Evolutionary conservation across 169 alveolate species (phyloP), one percentile per base, ranked within the genome.

Genomic region (Cryptosporidium parvum): DNA sequence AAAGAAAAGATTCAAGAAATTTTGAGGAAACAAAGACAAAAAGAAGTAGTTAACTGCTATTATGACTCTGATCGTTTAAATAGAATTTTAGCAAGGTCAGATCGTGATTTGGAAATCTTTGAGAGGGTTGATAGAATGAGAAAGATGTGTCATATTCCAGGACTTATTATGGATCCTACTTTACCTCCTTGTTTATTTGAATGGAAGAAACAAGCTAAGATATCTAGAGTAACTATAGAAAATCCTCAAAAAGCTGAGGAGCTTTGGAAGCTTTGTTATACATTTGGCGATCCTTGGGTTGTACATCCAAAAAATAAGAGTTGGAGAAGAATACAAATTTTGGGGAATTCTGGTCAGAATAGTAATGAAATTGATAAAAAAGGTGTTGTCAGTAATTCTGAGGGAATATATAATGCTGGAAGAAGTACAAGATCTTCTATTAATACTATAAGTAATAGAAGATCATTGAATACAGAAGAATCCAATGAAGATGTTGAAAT

Each of bases 81-180:
- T 23, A 59, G 89, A 16, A 80, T 80, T 9, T 18, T 80, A 8
- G 89, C 89, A 14, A 80, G 89, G 35, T 80, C 89, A 14, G 80
- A 62, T 65, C 33, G 62, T 31, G 89, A 80, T 65, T 42, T 80
- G 26, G 89, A 80, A 62, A 80, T 80, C 33, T 80, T 80, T 65
- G 89, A 80, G 21, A 37, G 89, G 37, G 89, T 80, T 61, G 89
- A 80, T 45, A 51, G 89, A 26, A 62, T 80, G 75, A 80, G 89
- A 44, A 80, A 80, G 45, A 80, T 80, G 89, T 80, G 89, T 37
- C 89, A 80, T 44, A 80, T 80, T 42, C 89, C 89, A 44, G 89
- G 89, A 16, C 65, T 80, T 3, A 80, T 80, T 42, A 53, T 80
- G 48, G 89, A 80, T n/a, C n/a, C 61, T 6, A 62, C 65, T 45